Conservation (phyloP, 129 eudicot species). For the Gnaphalium uliginosum region DNA sequence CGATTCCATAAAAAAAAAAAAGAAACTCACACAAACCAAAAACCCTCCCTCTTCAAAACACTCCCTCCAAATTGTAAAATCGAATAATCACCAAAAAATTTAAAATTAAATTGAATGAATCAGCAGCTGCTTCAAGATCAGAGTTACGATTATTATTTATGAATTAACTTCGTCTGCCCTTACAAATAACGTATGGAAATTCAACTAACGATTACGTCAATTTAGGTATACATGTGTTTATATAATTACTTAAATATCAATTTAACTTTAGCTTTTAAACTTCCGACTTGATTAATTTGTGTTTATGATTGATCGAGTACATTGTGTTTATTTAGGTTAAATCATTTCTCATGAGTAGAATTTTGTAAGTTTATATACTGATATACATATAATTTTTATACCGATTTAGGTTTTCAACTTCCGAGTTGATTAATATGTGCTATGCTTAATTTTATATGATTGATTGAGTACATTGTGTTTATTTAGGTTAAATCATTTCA, state of each 20-base stretch:
- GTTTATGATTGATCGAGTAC: constrained; percentile 10
- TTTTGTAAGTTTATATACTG: too few relatives aligned
- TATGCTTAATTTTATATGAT: too few relatives aligned
- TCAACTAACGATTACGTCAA: not conserved
- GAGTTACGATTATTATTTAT: not conserved
- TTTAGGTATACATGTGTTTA: constrained; percentile 2
- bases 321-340: not conserved
- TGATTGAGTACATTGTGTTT: too few relatives aligned
- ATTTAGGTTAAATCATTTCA: too few relatives aligned
- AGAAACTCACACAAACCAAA: constrained; percentile 3
- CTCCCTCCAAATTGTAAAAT: constrained; percentile 15
- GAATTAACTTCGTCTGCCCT: not conserved
- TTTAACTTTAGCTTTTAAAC: not conserved
- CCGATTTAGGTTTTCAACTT: too few relatives aligned
- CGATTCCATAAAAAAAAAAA: not conserved
- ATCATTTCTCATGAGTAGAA: not conserved
- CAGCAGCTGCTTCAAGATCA: not conserved
- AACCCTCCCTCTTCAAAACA: constrained; percentile 7
- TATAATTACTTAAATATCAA: not conserved
- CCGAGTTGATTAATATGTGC: too few relatives aligned
- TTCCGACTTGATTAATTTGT: not conserved
- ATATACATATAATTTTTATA: too few relatives aligned
- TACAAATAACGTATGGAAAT: not conserved
- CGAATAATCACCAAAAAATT: not conserved
- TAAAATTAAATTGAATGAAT: not conserved